Percentiles rank a stretch among this genome's conserved stretches.
phyloP scores from a whole-genome alignment of 73 alveolate species.

The Chromera velia region DNA sequence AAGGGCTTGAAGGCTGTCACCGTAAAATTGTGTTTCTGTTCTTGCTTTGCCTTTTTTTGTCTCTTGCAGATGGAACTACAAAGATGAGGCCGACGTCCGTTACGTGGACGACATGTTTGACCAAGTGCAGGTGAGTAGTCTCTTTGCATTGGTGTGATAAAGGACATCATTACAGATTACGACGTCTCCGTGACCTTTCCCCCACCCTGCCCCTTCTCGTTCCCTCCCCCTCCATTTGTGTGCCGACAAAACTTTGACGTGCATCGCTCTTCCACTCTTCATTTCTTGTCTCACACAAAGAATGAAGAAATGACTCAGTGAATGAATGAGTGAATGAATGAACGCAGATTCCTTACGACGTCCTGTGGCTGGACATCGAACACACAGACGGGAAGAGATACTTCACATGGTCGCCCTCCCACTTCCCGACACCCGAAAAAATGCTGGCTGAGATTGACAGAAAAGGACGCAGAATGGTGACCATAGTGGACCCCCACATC shows the following conservation, averaged over 20 bases:
- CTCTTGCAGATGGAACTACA: slow-evolving; percentile 46
- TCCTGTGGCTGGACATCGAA: slow-evolving; percentile 68
- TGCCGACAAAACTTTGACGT: not conserved
- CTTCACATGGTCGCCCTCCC: slow-evolving; percentile 18
- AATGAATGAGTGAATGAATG: not conserved
- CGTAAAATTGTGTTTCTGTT: too few species aligned
- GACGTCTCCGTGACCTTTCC: not conserved
- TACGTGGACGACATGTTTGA: slow-evolving; percentile 19
- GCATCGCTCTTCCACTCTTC: not conserved
- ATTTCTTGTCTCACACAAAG: not conserved
- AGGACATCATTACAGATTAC: not conserved
- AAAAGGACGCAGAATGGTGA: slow-evolving; percentile 14
- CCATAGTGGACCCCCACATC: slow-evolving; percentile 86
- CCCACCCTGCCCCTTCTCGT: not conserved
- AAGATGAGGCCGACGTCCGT: not conserved
- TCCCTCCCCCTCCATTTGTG: not conserved
- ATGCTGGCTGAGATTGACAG: not conserved
- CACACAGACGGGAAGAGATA: slow-evolving; percentile 41
- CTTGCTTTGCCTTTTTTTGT: too few species aligned
- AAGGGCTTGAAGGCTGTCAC: too few species aligned
- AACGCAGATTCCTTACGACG: slow-evolving; percentile 52
- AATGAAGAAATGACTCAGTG: not conserved
- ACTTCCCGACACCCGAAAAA: not conserved
- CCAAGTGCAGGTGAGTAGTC: not conserved
- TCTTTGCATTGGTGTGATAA: not conserved